Evolutionary conservation across 2,329 filamentous ascomycete species (phyloP).

Genomic region (Rhynchosporium agropyri): DNA sequence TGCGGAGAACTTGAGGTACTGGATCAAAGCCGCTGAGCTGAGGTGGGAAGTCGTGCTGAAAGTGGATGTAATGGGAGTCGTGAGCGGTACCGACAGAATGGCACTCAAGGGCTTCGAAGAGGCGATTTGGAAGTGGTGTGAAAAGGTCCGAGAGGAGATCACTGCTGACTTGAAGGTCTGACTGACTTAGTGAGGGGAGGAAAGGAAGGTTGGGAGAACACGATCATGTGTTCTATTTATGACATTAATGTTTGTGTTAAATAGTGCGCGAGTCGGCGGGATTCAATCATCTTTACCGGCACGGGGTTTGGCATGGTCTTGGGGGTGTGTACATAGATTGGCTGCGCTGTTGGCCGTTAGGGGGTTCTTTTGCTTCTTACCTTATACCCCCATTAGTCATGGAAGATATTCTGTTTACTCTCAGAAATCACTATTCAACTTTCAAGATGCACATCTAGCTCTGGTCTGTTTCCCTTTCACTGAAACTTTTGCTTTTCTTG

Average conservation of each 20-base stretch:
- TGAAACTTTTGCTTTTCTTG: not conserved
- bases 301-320: conserved; percentile 13
- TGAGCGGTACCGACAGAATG: conserved; percentile 68
- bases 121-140: conserved; percentile 82
- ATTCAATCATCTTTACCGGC: conserved; percentile 3
- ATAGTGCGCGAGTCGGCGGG: conserved; percentile 1
- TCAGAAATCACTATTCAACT: not conserved
- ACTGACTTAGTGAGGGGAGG: conserved; percentile 13
- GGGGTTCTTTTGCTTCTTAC: conserved; percentile 19
- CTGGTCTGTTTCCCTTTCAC: not conserved
- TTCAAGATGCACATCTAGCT: not conserved
- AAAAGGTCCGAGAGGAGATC: conserved; percentile 80
- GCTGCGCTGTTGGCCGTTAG: not conserved
- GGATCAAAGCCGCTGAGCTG: conserved; percentile 93
- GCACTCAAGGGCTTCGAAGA: conserved; percentile 83
- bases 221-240: conserved; percentile 14
- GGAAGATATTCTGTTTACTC: conserved; percentile 14
- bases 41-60: conserved; percentile 86
- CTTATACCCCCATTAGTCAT: conserved; percentile 16
- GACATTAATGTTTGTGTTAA: conserved; percentile 24
- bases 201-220: not conserved
- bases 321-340: not conserved
- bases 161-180: conserved; percentile 60
- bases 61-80: conserved; percentile 83
- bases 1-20: conserved; percentile 92